These are phyloP conservation scores for Thyridium curvatum DNA, from an alignment of 2,329 filamentous ascomycete species.

Conservation along the genomic window DNA sequence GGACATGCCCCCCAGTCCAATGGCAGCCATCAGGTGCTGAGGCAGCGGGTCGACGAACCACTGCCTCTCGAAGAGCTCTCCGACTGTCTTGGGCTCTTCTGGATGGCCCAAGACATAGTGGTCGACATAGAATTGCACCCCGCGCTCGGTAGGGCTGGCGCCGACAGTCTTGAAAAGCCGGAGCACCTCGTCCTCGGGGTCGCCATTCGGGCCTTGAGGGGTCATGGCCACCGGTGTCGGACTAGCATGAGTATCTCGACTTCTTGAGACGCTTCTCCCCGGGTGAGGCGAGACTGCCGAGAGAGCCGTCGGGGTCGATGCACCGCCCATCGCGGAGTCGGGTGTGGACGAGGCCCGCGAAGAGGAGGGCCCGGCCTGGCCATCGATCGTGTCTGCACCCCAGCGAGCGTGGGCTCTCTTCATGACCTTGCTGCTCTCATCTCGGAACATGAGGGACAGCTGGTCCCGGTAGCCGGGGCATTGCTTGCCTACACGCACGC, in stretches of 20 bases:
- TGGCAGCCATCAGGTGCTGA: conserved; percentile 46
- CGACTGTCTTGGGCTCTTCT: conserved; percentile 34
- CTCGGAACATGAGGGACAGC: conserved; percentile 58
- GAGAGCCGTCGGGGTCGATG: conserved; percentile 5
- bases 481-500: conserved; percentile 49
- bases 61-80: conserved; percentile 26
- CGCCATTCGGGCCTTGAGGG: conserved; percentile 1
- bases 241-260: no score
- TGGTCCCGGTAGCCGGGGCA: conserved; percentile 61
- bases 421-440: conserved; percentile 58
- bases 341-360: conserved; percentile 1
- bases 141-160: conserved; percentile 38
- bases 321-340: conserved; percentile 6
- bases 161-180: conserved; percentile 26
- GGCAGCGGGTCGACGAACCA: conserved; percentile 32
- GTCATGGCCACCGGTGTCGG: neutral
- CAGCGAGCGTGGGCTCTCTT: conserved; percentile 50
- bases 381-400: conserved; percentile 21
- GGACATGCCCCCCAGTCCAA: conserved; percentile 52
- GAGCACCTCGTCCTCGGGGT: neutral
- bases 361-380: conserved; percentile 5
- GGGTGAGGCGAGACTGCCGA: conserved; percentile 6
- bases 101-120: conserved; percentile 45
- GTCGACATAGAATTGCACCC: conserved; percentile 43
- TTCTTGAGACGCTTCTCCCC: neutral